These are phyloP conservation scores for Bruguiera gymnorhiza DNA, from an alignment of 345 rosid species.

Conservation along the genomic window DNA sequence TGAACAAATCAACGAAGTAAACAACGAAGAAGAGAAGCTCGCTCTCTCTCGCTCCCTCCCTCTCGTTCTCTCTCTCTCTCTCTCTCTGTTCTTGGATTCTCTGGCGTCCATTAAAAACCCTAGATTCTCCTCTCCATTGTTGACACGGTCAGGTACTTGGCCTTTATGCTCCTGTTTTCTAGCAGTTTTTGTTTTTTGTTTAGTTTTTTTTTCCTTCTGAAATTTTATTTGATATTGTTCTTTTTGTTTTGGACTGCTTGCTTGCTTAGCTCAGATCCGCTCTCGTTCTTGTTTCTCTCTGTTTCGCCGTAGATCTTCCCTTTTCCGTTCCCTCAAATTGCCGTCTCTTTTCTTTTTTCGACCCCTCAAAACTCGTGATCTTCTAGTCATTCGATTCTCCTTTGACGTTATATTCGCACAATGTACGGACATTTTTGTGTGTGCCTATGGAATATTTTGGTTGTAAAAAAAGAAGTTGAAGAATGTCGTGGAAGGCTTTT, in stretches of 20 bases:
- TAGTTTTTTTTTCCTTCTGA: neutral
- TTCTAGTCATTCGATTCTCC: slow-evolving; percentile 15
- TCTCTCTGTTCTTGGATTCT: slow-evolving; percentile 19
- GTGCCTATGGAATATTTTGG: too few species aligned
- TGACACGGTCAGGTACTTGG: slow-evolving; percentile 19
- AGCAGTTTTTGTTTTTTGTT: neutral
- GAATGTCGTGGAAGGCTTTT: slow-evolving; percentile 1
- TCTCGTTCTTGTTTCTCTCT: slow-evolving; percentile 8
- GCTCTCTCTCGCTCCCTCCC: too few species aligned
- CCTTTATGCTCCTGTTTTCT: neutral
- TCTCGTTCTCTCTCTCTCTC: neutral
- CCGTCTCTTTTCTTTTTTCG: neutral
- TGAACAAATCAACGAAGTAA: slow-evolving; percentile 13
- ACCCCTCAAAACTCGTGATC: neutral
- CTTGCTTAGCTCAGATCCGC: slow-evolving; percentile 40
- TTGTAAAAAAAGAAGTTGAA: neutral
- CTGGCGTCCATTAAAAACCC: slow-evolving; percentile 33
- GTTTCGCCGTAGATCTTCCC: neutral
- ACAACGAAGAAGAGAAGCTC: slow-evolving; percentile 1
- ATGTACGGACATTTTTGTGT: slow-evolving; percentile 26
- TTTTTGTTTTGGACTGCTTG: neutral
- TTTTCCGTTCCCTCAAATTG: neutral
- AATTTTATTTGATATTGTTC: neutral
- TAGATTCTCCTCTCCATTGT: slow-evolving; percentile 38
- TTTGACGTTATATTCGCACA: slow-evolving; percentile 25